Base-by-base conservation (phyloP, 2,329 filamentous ascomycete genomes). In the Fusarium phyllophilum region DNA sequence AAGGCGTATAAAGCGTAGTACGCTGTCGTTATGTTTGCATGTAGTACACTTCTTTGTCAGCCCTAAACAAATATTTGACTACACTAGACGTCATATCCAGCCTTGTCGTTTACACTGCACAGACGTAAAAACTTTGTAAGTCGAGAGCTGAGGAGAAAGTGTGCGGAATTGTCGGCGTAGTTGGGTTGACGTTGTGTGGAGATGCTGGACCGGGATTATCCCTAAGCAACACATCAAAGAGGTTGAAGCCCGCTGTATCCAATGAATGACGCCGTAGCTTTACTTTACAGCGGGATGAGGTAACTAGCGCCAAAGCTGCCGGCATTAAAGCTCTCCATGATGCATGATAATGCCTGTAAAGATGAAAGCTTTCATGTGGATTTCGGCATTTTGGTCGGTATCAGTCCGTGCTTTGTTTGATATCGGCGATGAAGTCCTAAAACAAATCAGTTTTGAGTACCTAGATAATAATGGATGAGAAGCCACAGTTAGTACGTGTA, bases 111-210 rank as follows among this genome's bases (percentile, higher is more conserved):
- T 51, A 67, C 26, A 42, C 34, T 46, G 46, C 41, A 63, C 11
- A 49, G 34, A 46, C 34, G 14, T 20, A 38, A 56, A 46, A 39
- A n/a, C 42, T 46, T 45, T 58, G 22, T n/a, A 58, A n/a, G 29
- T 20, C 13, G 29, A 51, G 31, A 24, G 36, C 36, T n/a, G 34
- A 62, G 22, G 18, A 36, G 15, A 42, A 44, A 31, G 22, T 34
- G 29, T 36, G 58, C 64, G 69, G 70, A 73, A 67, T 66, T 41
- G 48, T 55, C 65, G 70, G 59, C 34, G 31, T 33, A 46, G 41
- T 29, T 55, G 42, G 38, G 57, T 44, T 54, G 22, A 45, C 26
- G 11, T 22, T 38, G 54, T 15, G 41, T 57, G 51, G 68, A 42
- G 56, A 49, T 34, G 55, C 33, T 49, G 29, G 56, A 24, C 45